These are phyloP conservation scores for Entomortierella parvispora DNA, from an alignment of 192 early-diverging fungal genomes.

Conservation along the genomic window DNA sequence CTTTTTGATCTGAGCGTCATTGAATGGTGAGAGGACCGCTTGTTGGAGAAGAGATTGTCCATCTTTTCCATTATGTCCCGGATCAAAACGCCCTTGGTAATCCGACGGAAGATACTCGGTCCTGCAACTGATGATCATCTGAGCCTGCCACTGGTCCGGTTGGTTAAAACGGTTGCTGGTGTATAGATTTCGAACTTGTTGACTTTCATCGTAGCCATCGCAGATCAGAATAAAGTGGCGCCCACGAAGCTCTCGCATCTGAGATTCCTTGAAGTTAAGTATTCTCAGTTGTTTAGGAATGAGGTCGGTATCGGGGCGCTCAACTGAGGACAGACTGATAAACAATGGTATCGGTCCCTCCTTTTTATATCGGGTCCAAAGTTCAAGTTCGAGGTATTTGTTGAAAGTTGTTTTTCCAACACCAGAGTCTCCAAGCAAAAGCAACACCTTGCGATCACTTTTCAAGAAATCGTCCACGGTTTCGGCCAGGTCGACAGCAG, in stretches of 20 bases:
- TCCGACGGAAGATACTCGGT: not conserved
- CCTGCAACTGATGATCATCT: conserved; percentile 14
- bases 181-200: conserved; percentile 1
- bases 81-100: not conserved
- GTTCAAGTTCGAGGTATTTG: not conserved
- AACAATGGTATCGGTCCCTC: not conserved
- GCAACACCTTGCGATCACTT: not conserved
- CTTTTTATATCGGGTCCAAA: not conserved
- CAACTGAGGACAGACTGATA: not conserved
- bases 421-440: conserved; percentile 11
- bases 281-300: not conserved
- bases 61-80: not conserved
- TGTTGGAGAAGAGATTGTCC: not conserved
- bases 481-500: not conserved
- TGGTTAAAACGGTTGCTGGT: not conserved
- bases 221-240: conserved; percentile 7
- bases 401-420: conserved; percentile 15
- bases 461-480: not conserved
- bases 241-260: conserved; percentile 3
- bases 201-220: conserved; percentile 15
- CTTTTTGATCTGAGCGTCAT: not conserved
- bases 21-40: conserved; percentile 2
- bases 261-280: not conserved
- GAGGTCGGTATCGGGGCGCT: not conserved
- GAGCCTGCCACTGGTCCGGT: not conserved